phyloP scores from a whole-genome alignment of 352 stramenopile genomes.

The Phytopythium boreale region DNA sequence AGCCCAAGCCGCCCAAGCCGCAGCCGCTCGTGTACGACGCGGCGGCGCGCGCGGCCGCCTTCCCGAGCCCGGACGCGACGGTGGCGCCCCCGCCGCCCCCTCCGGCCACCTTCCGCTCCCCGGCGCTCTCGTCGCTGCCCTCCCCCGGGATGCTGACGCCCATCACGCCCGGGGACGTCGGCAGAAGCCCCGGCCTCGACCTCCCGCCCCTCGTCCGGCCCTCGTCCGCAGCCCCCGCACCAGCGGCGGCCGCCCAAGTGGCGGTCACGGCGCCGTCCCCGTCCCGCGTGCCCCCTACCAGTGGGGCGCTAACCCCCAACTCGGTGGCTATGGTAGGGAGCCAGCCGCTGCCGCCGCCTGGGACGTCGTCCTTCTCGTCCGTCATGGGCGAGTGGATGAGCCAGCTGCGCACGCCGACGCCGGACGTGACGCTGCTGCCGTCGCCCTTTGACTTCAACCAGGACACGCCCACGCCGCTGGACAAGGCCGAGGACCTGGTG shows the following conservation, averaged over 20 bases:
- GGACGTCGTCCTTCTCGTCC: conserved; percentile 33
- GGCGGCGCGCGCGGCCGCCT: conserved; percentile 29
- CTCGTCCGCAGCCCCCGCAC: too few relatives aligned
- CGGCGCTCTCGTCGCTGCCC: conserved; percentile 36
- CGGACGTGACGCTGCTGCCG: conserved; percentile 73
- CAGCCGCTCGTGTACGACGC: conserved; percentile 43
- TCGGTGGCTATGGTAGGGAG: conserved; percentile 17
- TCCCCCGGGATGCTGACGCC: conserved; percentile 56
- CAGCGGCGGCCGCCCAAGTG: background rate
- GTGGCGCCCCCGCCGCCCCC: conserved; percentile 10
- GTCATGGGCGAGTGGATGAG: conserved; percentile 86
- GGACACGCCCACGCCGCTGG: conserved; percentile 68
- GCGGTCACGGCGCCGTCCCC: background rate
- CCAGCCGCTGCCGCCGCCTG: conserved; percentile 15
- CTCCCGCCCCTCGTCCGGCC: conserved; percentile 12
- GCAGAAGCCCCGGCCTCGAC: conserved; percentile 35
- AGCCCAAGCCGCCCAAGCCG: conserved; percentile 21
- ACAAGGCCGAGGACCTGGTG: conserved; percentile 64
- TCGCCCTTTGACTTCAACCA: conserved; percentile 81
- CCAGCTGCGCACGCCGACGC: conserved; percentile 70
- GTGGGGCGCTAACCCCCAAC: conserved; percentile 10
- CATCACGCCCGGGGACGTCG: conserved; percentile 23
- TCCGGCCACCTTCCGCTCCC: conserved; percentile 28
- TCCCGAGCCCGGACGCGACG: conserved; percentile 28
- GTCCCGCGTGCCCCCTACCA: background rate